These are phyloP conservation scores for Silene uniflora DNA, from an alignment of 148 eudicot genomes.

Conservation along the genomic window DNA sequence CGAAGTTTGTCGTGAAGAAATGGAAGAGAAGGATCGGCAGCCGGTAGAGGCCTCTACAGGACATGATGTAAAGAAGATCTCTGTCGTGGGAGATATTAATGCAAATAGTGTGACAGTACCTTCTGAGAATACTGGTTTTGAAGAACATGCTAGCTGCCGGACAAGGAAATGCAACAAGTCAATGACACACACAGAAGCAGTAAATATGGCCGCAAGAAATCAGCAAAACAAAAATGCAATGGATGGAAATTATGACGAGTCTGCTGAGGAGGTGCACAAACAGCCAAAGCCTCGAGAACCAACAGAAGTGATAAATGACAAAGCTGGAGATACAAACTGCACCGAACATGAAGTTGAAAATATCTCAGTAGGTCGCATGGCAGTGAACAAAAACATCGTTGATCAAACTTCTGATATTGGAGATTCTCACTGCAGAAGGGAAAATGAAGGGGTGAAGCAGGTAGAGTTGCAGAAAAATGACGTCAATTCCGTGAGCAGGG, in stretches of 20 bases:
- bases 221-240: background rate
- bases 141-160: slow-evolving; percentile 10
- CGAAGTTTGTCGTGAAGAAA: background rate
- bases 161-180: background rate
- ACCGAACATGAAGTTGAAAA: background rate
- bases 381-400: background rate
- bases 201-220: background rate
- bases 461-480: background rate
- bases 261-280: background rate
- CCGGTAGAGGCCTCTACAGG: slow-evolving; percentile 4
- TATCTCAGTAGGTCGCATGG: slow-evolving; percentile 2
- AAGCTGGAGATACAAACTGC: background rate
- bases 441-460: background rate
- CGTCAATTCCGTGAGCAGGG: background rate
- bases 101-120: background rate
- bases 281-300: background rate
- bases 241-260: slow-evolving; percentile 5
- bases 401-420: slow-evolving; percentile 16
- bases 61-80: background rate
- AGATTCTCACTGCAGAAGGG: slow-evolving; percentile 12
- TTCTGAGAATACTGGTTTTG: slow-evolving; percentile 1
- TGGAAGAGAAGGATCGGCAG: slow-evolving; percentile 2
- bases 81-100: background rate
- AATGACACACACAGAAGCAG: background rate
- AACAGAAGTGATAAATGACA: background rate